Percentiles rank a stretch among this genome's conserved stretches.
phyloP scores from a whole-genome alignment of 1,284 basidiomycete species.

The Chalciporus sp. region DNA sequence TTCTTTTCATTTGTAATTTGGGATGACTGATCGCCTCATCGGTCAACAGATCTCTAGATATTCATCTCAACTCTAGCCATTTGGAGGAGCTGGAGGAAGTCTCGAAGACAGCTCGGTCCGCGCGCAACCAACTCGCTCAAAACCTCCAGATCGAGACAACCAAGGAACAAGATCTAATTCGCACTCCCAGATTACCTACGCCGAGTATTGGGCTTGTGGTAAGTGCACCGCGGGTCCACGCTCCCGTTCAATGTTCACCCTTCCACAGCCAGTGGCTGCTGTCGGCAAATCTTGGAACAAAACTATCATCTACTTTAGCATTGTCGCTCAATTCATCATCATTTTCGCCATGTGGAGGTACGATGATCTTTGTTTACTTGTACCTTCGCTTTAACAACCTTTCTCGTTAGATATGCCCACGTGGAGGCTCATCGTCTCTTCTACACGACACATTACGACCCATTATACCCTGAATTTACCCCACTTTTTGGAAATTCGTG shows the following conservation, averaged over 20 bases:
- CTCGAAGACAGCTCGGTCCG: constrained; percentile 54
- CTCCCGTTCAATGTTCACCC: constrained; percentile 8
- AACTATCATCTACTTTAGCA: constrained; percentile 24
- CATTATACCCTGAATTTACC: constrained; percentile 69
- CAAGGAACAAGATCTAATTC: constrained; percentile 17
- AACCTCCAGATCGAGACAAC: constrained; percentile 41
- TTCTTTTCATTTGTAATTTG: constrained; percentile 7
- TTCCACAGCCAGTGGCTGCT: constrained; percentile 16
- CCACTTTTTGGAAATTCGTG: constrained; percentile 25
- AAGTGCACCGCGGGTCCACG: constrained; percentile 8
- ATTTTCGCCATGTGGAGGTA: constrained; percentile 42
- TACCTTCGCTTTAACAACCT: constrained; percentile 4
- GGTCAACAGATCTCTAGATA: constrained; percentile 38
- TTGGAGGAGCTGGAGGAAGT: constrained; percentile 54
- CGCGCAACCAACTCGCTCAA: constrained; percentile 47
- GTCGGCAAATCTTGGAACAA: constrained; percentile 26
- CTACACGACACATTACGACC: constrained; percentile 69
- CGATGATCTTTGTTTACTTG: not conserved
- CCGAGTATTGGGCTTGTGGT: constrained; percentile 22
- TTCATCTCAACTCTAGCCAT: constrained; percentile 42
- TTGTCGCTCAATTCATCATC: constrained; percentile 37
- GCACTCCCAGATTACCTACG: constrained; percentile 10
- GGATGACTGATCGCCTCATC: constrained; percentile 12
- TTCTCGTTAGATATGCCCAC: constrained; percentile 39
- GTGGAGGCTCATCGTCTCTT: constrained; percentile 47